Base-by-base conservation (phyloP, 1,139 yeast genomes). In the Debaryomyces psychrophilus region DNA sequence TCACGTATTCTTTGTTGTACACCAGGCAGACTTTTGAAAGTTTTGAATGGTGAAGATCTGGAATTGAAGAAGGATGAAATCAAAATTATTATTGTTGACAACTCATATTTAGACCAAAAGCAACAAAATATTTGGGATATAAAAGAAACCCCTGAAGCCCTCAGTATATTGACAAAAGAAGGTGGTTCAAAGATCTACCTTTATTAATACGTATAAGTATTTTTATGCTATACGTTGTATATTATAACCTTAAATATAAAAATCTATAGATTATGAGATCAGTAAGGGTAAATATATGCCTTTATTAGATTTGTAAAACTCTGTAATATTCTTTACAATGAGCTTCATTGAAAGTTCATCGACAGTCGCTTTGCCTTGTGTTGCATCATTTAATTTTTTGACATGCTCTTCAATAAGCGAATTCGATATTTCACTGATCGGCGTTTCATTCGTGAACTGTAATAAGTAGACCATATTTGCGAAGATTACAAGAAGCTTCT, bases 61-160 rank as follows among this genome's bases (percentile, higher is more conserved):
- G 71, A 65, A 6, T 68, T 73, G 49, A 65, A 66, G 33, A 69
- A 68, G 31, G 69, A 72, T 5, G 85, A 83, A 45, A 71, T 84
- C 49, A 80, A 68, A 53, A 82, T 71, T 27, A 65, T 85, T 9
- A 74, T 86, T n/a, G 70, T 85, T 18, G 93, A 87, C 58, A 77
- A 81, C 41, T 69, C 87, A 4, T 82, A 78, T 56, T 69, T 86
- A 57, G 90, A 87, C 59, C 64, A 73, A 15, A 87, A 87, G 63
- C 69, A 75, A 47, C 85, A 83, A 54, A 80, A 77, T 49, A 70
- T 85, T 3, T 83, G 87, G 82, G 92, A 86, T 50, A 66, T 73
- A 31, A 67, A 69, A 31, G 85, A 79, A 50, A 75, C 81, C 5
- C 59, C 69, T 8, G 63, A 62, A 18, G 65, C 73, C 3, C 58